These are phyloP conservation scores for Sophora flavescens DNA, from an alignment of 306 rosid species.

Conservation along the genomic window DNA sequence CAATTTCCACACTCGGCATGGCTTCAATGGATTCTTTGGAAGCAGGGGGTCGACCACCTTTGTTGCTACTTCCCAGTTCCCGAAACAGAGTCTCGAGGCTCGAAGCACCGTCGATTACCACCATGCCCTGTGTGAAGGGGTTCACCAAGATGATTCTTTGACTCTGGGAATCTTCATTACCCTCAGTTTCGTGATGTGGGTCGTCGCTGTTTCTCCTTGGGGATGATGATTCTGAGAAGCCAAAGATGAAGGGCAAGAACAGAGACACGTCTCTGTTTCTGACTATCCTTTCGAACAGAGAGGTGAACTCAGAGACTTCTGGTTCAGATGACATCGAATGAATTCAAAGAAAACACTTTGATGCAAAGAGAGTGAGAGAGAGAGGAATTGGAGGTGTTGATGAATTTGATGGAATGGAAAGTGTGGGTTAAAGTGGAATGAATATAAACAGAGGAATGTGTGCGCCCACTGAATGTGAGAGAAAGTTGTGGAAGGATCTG, in stretches of 20 bases:
- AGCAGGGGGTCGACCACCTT: constrained; percentile 77
- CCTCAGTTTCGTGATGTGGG: constrained; percentile 39
- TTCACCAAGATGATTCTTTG: constrained; percentile 69
- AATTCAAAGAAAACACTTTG: background rate
- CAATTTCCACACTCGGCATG: constrained; percentile 55
- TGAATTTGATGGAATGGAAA: background rate
- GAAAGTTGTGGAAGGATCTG: constrained; percentile 77
- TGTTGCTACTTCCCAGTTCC: constrained; percentile 38
- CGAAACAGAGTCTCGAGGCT: constrained; percentile 62
- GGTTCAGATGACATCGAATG: constrained; percentile 68
- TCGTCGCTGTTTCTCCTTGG: background rate
- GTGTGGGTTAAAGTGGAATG: background rate
- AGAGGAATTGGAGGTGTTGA: background rate
- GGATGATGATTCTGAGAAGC: constrained; percentile 47
- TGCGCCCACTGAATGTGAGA: constrained; percentile 31
- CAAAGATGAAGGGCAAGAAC: constrained; percentile 67
- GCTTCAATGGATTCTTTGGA: constrained; percentile 75
- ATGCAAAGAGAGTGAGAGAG: background rate
- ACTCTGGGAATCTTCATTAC: background rate
- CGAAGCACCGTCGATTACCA: constrained; percentile 67
- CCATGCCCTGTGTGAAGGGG: constrained; percentile 65
- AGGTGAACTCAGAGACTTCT: constrained; percentile 51
- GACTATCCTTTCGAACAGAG: constrained; percentile 55
- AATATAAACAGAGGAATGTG: constrained; percentile 25
- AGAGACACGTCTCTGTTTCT: constrained; percentile 61